Percentiles rank a stretch among this genome's conserved stretches.
Conservation (phyloP, 2,329 filamentous ascomycete species). For the Colletotrichum falcatum region DNA sequence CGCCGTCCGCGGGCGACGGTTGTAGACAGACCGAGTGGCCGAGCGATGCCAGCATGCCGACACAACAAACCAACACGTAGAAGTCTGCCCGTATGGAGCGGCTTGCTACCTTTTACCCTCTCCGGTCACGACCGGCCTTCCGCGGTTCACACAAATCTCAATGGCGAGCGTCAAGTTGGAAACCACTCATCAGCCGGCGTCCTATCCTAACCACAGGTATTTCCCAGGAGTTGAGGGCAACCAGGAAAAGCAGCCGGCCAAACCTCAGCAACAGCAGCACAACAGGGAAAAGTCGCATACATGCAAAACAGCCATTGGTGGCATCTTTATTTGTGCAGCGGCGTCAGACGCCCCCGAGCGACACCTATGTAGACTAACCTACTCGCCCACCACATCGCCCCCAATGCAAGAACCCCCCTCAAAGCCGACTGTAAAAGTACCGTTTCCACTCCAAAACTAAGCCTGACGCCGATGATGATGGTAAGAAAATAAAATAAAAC, state of each 20-base stretch:
- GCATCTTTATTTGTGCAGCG: conserved; percentile 33
- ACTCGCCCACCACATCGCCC: conserved; percentile 26
- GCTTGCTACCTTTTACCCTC: background rate
- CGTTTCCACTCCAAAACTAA: conserved; percentile 29
- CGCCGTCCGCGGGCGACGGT: background rate
- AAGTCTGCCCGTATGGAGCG: background rate
- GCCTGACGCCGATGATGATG: conserved; percentile 37
- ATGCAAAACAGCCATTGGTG: background rate
- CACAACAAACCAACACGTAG: background rate
- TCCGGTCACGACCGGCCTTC: background rate
- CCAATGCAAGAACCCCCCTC: conserved; percentile 32
- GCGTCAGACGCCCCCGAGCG: conserved; percentile 26
- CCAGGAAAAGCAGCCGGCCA: background rate
- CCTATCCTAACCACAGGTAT: background rate
- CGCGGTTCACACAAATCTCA: background rate
- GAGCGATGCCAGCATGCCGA: background rate
- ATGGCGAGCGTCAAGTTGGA: background rate
- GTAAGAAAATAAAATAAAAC: conserved; percentile 7
- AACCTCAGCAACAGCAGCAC: background rate
- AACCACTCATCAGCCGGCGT: background rate
- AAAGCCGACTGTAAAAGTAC: conserved; percentile 27
- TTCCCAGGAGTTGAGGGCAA: background rate
- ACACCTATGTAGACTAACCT: conserved; percentile 36
- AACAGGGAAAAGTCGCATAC: background rate
- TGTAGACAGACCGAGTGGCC: conserved; percentile 7